Base-by-base conservation (phyloP, 441 rosid species). In the Daphne laureola region DNA sequence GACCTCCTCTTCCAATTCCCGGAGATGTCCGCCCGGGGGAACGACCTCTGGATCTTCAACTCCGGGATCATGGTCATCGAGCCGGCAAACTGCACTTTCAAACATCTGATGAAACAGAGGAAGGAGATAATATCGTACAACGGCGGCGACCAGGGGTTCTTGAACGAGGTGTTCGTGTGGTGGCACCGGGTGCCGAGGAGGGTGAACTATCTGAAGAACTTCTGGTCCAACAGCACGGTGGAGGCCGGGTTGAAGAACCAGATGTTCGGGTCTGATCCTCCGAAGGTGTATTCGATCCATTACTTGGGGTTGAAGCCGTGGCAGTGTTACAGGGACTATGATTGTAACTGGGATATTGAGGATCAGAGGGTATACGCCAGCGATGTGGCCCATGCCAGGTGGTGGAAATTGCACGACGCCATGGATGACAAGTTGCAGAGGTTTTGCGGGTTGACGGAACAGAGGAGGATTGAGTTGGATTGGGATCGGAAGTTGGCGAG, bases 121-220 rank as follows among this genome's bases (percentile, higher is more conserved):
- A 52, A 54, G 36, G 84, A 84, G 43, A 81, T 92, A 27, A 70
- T 92, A 23, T 92, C 98, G n/a, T 89, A 92, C 67, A 92, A 92
- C 27, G 98, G 98, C 0, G 98, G 98, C 1, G 97, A 92, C 73
- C 98, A 92, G 59, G 96, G 95, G 16, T 92, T 78, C 45, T 76
- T 92, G 4, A 92, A 92, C 57, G 94, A 89, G 65, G 69, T 89
- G 16, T 89, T 78, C 53, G 92, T 84, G 35, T 89, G 91, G 95
- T 89, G 96, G 97, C 96, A 92, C 43, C 74, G 98, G 17, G 67
- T 92, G 7, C 96, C 98, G 2, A 59, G 92, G 17, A 69, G 98
- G 57, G 78, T 89, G 44, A 92, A 92, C 57, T 92, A 69, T 59
- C 65, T 89, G 25, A 89, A 92, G 76, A 92, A 88, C 67, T 92